Evolutionary conservation across 345 rosid genomes (phyloP).

Genomic region (Eucalyptus leucophloia): DNA sequence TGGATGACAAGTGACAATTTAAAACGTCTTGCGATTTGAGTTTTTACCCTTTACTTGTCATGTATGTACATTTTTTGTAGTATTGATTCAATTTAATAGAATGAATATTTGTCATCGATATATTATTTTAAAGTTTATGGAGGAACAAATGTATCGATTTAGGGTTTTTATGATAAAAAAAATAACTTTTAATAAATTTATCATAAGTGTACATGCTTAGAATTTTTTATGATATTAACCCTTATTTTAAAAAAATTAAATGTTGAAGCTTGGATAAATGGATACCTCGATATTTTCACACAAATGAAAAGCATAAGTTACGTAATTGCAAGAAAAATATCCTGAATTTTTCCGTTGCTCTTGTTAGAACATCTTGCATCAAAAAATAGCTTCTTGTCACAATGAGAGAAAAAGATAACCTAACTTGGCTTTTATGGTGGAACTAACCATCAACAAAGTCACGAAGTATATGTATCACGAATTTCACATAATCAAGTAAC

Average conservation of each 20-base stretch:
- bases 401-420: background rate
- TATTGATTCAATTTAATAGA: accelerated
- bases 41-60: too few relatives aligned
- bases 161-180: too few relatives aligned
- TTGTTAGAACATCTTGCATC: background rate
- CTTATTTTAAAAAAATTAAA: background rate
- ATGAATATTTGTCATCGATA: too few relatives aligned
- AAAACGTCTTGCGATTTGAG: too few relatives aligned
- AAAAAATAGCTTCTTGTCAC: background rate
- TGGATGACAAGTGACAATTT: too few relatives aligned
- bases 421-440: background rate
- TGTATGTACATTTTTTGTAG: accelerated
- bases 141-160: accelerated
- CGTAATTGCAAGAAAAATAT: background rate
- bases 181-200: too few relatives aligned
- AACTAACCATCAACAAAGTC: background rate
- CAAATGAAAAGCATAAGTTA: too few relatives aligned
- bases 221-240: too few relatives aligned
- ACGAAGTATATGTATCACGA: background rate
- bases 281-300: background rate
- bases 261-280: background rate
- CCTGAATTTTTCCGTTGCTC: background rate
- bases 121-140: accelerated
- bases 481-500: background rate
- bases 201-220: accelerated